Base-by-base conservation (phyloP, 1,284 basidiomycete genomes). In the Pseudozyma sp. region DNA sequence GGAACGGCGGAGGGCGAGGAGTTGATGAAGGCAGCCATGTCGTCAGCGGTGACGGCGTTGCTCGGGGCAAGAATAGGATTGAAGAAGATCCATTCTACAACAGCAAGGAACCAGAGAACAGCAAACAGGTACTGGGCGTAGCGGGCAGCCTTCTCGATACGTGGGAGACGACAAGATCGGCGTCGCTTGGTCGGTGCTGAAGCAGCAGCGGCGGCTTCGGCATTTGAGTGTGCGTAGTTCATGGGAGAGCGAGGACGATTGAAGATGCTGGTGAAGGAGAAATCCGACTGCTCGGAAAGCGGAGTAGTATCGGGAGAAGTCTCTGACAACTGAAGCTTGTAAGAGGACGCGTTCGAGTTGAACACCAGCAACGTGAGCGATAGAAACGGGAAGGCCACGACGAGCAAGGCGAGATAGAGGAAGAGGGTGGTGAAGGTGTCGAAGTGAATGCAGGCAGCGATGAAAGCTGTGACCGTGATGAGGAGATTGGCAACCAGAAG, bases 371-470 rank as follows among this genome's bases (percentile, higher is more conserved):
- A 49, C 42, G 61, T 60, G 10, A 64, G 49, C 31, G 68, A 64
- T 4, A 64, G 61, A 18, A 70, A n/a, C 18, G 68, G 61, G 14
- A 69, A 74, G 7, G 60, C 42, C 21, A 73, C 60, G 34, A 69
- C 21, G 40, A 74, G 61, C 44, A 69, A 35, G 1, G 71, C 54
- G 11, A 69, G 52, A 19, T 74, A 69, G 19, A 74, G 54, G 34
- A 69, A 74, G 38, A 74, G 59, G 9, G 61, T 65, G 9, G 66
- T 65, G 56, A 68, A 69, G 16, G 66, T 59, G 49, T 74, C 53
- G 59, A 55, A 74, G 48, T 69, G 52, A 13, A 74, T 14, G 49
- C 71, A 74, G 14, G 70, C 63, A n/a, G 57, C 65, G 38, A 62
- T 57, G 47, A 73, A 73, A 0, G 57, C 21, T 10, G 19, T 19